These are phyloP conservation scores for Trametes elegans DNA, from an alignment of 768 basidiomycete species.

Conservation along the genomic window DNA sequence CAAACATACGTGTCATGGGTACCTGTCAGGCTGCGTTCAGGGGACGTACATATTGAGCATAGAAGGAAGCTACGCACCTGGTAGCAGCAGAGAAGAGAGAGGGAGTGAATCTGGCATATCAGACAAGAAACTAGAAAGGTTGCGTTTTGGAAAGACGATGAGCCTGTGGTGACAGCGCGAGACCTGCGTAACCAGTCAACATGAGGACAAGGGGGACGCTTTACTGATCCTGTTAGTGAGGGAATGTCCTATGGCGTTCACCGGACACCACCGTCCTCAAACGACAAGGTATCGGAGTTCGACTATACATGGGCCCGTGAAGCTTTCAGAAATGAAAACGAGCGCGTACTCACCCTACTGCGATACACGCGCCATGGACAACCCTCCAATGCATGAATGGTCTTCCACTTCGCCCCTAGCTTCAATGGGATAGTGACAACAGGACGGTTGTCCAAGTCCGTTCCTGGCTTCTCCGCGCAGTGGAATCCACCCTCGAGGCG, in stretches of 20 bases:
- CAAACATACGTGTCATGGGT: constrained; percentile 67
- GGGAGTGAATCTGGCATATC: constrained; percentile 64
- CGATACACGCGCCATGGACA: constrained; percentile 61
- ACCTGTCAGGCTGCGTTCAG: constrained; percentile 33
- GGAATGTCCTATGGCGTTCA: no score
- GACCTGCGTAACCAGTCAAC: no score
- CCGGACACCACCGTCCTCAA: no score
- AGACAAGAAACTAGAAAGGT: constrained; percentile 48
- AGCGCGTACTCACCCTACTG: constrained; percentile 52
- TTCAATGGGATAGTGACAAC: constrained; percentile 15
- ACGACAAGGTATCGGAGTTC: no score
- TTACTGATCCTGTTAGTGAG: no score
- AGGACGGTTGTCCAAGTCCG: not conserved
- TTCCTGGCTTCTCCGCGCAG: no score
- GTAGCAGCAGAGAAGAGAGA: constrained; percentile 74
- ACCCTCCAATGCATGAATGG: constrained; percentile 38
- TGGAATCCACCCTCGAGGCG: no score
- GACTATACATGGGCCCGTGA: no score
- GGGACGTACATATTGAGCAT: constrained; percentile 5
- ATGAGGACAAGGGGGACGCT: no score
- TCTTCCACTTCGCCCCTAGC: constrained; percentile 44
- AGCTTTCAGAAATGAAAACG: no score
- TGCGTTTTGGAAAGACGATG: not conserved
- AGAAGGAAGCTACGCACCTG: constrained; percentile 49
- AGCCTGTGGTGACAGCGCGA: no score